phyloP scores from a whole-genome alignment of 345 rosid genomes.

The Cardamine chenopodiifolia region DNA sequence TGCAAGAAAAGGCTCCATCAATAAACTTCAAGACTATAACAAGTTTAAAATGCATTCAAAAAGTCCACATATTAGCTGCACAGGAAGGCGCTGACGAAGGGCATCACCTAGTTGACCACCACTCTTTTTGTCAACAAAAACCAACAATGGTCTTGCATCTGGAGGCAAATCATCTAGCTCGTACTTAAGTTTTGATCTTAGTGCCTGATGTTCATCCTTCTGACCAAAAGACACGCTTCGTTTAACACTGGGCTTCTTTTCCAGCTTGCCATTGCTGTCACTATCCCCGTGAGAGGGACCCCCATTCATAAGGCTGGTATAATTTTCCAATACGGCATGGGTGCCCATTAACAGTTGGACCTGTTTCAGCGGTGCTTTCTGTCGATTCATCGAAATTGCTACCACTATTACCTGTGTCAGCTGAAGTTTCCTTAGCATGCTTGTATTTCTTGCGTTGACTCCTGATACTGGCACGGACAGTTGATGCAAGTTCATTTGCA shows the following conservation, averaged over 20 bases:
- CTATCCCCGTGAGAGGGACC: constrained; percentile 46
- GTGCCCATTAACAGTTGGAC: constrained; percentile 51
- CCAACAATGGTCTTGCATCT: constrained; percentile 83
- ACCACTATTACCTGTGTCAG: constrained; percentile 59
- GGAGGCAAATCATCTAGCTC: constrained; percentile 76
- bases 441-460: constrained; percentile 83
- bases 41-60: background rate
- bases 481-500: constrained; percentile 92
- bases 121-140: constrained; percentile 88
- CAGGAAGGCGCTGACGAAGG: constrained; percentile 76
- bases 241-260: constrained; percentile 56
- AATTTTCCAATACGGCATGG: constrained; percentile 51
- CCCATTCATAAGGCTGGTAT: constrained; percentile 47
- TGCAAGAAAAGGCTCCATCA: constrained; percentile 41
- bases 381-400: constrained; percentile 56
- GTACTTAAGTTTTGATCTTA: constrained; percentile 72
- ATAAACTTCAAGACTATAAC: background rate
- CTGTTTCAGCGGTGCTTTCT: constrained; percentile 64
- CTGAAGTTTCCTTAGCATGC: constrained; percentile 63
- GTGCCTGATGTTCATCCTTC: constrained; percentile 72
- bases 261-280: constrained; percentile 54
- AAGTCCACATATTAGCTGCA: constrained; percentile 55
- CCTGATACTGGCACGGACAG: constrained; percentile 91
- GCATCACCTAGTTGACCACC: constrained; percentile 85
- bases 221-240: constrained; percentile 68